These are phyloP conservation scores for Neurospora sp. DNA, from an alignment of 495 filamentous ascomycete genomes.

Conservation along the genomic window DNA sequence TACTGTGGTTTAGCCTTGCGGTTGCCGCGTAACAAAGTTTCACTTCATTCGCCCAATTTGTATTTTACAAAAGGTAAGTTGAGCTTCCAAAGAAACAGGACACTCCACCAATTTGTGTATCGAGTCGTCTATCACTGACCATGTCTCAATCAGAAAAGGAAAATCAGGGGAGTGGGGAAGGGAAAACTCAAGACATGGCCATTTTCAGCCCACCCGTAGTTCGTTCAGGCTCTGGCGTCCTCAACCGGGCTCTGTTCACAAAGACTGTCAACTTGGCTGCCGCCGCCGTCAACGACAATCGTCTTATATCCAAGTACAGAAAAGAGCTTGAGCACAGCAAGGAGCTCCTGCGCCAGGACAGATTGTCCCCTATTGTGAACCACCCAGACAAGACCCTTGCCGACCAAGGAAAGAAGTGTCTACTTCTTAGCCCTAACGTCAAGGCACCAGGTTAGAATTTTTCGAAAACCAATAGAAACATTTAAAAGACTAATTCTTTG, in stretches of 20 bases:
- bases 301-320: conserved; percentile 58
- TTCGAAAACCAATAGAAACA: neutral
- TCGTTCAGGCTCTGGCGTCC: conserved; percentile 48
- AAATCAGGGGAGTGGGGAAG: neutral
- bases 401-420: conserved; percentile 50
- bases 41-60: conserved; percentile 1
- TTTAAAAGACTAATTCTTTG: conserved; percentile 6
- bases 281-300: conserved; percentile 62
- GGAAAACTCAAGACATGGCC: conserved; percentile 20
- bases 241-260: conserved; percentile 77
- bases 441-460: conserved; percentile 50
- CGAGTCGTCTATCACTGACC: neutral
- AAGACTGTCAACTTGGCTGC: conserved; percentile 66
- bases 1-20: neutral
- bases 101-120: conserved; percentile 33
- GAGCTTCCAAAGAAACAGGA: neutral
- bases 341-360: conserved; percentile 46
- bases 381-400: conserved; percentile 45
- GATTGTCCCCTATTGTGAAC: conserved; percentile 45
- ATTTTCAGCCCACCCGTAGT: conserved; percentile 71
- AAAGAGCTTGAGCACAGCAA: conserved; percentile 43
- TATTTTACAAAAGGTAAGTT: neutral
- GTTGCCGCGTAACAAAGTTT: neutral
- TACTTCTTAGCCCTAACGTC: conserved; percentile 63
- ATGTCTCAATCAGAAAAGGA: neutral